Percentiles rank a stretch among this genome's conserved stretches.
phyloP scores from a whole-genome alignment of 768 basidiomycete species.

The Calocera viscosa region DNA sequence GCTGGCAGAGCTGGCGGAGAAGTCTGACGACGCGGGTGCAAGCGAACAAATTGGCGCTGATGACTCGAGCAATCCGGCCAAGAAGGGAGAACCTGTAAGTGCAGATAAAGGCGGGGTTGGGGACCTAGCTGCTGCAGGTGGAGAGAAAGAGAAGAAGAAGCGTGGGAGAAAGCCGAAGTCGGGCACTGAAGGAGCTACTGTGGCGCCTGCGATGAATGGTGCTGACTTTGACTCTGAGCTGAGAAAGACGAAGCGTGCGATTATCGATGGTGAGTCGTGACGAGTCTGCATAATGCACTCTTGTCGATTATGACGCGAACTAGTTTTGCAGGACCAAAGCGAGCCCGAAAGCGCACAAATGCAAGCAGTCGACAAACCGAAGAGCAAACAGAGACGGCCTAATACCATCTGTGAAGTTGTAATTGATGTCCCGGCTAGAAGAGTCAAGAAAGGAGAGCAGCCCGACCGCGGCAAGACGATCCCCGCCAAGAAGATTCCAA shows the following conservation, averaged over 20 bases:
- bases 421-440: not conserved
- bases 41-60: too few species aligned
- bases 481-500: not conserved
- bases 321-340: not conserved
- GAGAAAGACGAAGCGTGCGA: not conserved
- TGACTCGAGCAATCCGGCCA: too few species aligned
- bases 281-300: not conserved
- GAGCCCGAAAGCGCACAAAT: not conserved
- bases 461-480: not conserved
- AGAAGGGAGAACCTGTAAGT: too few species aligned
- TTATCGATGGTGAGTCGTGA: not conserved
- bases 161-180: not conserved
- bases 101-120: too few species aligned
- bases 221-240: not conserved
- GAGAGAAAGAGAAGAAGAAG: not conserved
- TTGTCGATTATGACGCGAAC: conserved; percentile 9
- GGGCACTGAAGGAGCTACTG: not conserved
- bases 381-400: not conserved
- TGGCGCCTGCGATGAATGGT: not conserved
- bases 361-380: not conserved
- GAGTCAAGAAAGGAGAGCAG: not conserved
- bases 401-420: not conserved
- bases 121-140: not conserved
- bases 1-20: not conserved
- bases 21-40: not conserved